Evolutionary conservation across 169 alveolate genomes (phyloP).

Genomic region (Babesia divergens): DNA sequence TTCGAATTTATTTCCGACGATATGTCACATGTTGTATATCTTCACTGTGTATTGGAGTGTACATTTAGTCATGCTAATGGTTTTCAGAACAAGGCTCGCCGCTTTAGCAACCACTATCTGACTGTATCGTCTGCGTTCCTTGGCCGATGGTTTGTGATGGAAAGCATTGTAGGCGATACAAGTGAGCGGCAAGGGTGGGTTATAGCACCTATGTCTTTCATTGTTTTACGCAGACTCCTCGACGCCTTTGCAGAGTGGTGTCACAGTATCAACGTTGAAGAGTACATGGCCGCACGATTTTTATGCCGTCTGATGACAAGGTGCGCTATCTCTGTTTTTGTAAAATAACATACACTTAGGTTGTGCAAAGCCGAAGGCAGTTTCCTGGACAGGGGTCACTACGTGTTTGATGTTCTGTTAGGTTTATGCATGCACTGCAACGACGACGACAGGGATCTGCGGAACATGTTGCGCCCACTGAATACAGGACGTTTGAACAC

Average conservation of each 20-base stretch:
- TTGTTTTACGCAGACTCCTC: neutral
- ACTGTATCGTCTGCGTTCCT: neutral
- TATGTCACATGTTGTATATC: too few species aligned
- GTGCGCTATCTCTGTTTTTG: neutral
- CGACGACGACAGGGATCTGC: neutral
- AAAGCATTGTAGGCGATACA: neutral
- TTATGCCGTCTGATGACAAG: conserved; percentile 3
- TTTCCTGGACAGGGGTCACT: neutral
- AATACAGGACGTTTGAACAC: neutral
- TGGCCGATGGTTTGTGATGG: conserved; percentile 18
- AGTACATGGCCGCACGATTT: conserved; percentile 9
- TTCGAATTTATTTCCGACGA: too few species aligned
- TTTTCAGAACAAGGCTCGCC: neutral
- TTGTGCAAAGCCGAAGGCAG: neutral
- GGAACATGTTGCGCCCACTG: neutral
- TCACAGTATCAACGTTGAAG: conserved; percentile 6
- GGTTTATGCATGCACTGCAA: conserved; percentile 31
- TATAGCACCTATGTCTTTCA: neutral
- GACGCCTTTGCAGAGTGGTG: conserved; percentile 27
- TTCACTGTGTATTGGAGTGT: too few species aligned
- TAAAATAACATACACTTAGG: neutral
- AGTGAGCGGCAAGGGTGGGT: conserved; percentile 6
- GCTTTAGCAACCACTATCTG: neutral
- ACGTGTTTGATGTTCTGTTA: conserved; percentile 29
- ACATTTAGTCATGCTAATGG: too few species aligned